These are phyloP conservation scores for Leccinum disarticulatum DNA, from an alignment of 768 basidiomycete genomes.

Conservation along the genomic window DNA sequence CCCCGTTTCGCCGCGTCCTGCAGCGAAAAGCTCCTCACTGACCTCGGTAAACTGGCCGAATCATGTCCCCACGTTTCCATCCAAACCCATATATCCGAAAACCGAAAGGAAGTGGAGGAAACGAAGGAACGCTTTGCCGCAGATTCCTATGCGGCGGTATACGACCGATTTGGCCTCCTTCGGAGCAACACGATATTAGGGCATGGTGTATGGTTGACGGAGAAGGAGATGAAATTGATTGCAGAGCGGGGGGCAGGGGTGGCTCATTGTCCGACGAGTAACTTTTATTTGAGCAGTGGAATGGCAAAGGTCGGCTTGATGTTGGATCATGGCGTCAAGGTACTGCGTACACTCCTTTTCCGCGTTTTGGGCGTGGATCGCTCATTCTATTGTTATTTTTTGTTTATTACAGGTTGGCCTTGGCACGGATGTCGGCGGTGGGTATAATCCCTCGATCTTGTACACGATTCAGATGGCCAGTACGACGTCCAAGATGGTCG, in stretches of 20 bases:
- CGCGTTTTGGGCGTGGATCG: background rate
- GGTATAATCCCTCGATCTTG: slow-evolving; percentile 77
- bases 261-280: slow-evolving; percentile 91
- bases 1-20: slow-evolving; percentile 93
- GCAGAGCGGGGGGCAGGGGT: slow-evolving; percentile 65
- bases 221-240: slow-evolving; percentile 70
- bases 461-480: slow-evolving; percentile 72
- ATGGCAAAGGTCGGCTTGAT: slow-evolving; percentile 72
- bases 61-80: slow-evolving; percentile 62
- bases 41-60: slow-evolving; percentile 57
- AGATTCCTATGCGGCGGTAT: slow-evolving; percentile 71
- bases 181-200: slow-evolving; percentile 78
- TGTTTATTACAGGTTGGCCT: slow-evolving; percentile 67
- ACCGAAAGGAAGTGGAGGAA: slow-evolving; percentile 62
- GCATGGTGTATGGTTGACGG: slow-evolving; percentile 77
- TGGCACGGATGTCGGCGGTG: slow-evolving; percentile 89
- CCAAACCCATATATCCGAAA: slow-evolving; percentile 93
- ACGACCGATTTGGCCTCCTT: slow-evolving; percentile 73
- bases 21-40: slow-evolving; percentile 58
- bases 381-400: background rate
- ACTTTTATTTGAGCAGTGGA: slow-evolving; percentile 86
- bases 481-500: slow-evolving; percentile 74
- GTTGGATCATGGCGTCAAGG: slow-evolving; percentile 84
- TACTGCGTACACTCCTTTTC: slow-evolving; percentile 18
- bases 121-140: slow-evolving; percentile 67